Base-by-base conservation (phyloP, 2,329 filamentous ascomycete species). In the Zelopaecilomyces penicillatus region DNA sequence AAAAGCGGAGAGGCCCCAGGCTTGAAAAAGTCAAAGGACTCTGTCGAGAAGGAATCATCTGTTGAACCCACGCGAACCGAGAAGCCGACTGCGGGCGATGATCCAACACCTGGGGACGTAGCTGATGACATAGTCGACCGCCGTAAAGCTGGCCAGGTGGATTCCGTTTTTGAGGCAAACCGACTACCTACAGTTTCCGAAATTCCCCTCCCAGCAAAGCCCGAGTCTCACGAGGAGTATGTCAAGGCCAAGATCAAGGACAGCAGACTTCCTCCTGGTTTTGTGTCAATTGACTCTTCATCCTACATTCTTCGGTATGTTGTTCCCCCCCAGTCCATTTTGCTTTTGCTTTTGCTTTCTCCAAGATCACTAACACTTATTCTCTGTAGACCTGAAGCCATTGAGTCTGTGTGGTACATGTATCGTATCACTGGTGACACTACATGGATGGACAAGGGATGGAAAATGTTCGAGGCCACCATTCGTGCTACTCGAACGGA, bases 371-470 rank as follows among this genome's bases (percentile, higher is more conserved):
- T 52, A 37, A 57, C 61, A 39, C 57, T 50, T 46, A 27, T 48
- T 46, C 37, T 12, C 1, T 4, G 30, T 5, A 85, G 85, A 26
- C 87, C 87, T 19, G 88, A 95, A 68, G 87, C 86, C 1, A 89
- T 95, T 54, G 88, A 95, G 57, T 88, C 83, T 1, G 81, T 94
- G 10, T 94, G 88, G 75, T 86, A 90, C 66, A 83, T 94, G 71
- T 93, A 94, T 67, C 85, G 89, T 58, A 87, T 94, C 64, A 94
- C 87, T 0, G 89, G 87, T 39, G 84, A 93, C 51, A 65, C 73
- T 1, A 63, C 65, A 4, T 88, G 87, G 74, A 83, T 84, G 60
- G 87, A 94, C 29, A 83, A 84, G 52, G 90, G 87, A 11, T 95
- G 89, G 89, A 70, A 72, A 41, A 94, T 95, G 87, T 95, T 88